Conservation (phyloP, 108 stramenopile species). For the Skeletonema tropicum region DNA sequence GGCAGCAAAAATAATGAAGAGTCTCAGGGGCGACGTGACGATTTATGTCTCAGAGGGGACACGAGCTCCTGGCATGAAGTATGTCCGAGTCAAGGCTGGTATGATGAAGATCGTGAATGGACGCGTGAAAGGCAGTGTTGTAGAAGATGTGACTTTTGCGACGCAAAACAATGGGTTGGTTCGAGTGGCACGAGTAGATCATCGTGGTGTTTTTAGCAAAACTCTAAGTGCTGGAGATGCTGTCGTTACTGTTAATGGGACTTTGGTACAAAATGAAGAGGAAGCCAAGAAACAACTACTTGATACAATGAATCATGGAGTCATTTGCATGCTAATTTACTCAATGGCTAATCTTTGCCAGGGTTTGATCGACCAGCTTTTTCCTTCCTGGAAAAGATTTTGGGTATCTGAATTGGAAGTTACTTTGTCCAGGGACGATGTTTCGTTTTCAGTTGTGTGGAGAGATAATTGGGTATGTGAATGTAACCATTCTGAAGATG, state of each 20-base stretch:
- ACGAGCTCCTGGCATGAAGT: constrained; percentile 25
- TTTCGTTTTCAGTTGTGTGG: constrained; percentile 12
- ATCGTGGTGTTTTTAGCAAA: constrained; percentile 4
- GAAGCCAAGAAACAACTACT: constrained; percentile 1
- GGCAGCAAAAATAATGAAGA: constrained; percentile 29
- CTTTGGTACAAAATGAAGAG: constrained; percentile 10
- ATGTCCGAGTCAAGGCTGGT: constrained; percentile 14
- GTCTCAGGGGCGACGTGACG: constrained; percentile 16
- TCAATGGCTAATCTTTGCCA: constrained; percentile 24
- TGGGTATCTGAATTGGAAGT: constrained; percentile 12
- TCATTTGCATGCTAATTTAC: constrained; percentile 26
- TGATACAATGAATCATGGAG: not conserved
- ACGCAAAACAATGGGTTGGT: constrained; percentile 10
- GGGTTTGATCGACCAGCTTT: constrained; percentile 15
- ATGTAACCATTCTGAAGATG: not conserved
- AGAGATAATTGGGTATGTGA: constrained; percentile 22
- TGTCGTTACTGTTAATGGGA: constrained; percentile 18
- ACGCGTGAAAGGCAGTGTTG: not conserved
- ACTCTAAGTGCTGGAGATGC: constrained; percentile 8
- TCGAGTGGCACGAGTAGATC: constrained; percentile 14
- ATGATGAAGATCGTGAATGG: not conserved
- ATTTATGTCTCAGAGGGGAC: constrained; percentile 17
- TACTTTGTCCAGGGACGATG: constrained; percentile 2
- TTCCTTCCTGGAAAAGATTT: constrained; percentile 4
- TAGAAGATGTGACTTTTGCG: constrained; percentile 6